Conservation (phyloP, 2,329 filamentous ascomycete genomes). For the Chaetomiaceae sp. region DNA sequence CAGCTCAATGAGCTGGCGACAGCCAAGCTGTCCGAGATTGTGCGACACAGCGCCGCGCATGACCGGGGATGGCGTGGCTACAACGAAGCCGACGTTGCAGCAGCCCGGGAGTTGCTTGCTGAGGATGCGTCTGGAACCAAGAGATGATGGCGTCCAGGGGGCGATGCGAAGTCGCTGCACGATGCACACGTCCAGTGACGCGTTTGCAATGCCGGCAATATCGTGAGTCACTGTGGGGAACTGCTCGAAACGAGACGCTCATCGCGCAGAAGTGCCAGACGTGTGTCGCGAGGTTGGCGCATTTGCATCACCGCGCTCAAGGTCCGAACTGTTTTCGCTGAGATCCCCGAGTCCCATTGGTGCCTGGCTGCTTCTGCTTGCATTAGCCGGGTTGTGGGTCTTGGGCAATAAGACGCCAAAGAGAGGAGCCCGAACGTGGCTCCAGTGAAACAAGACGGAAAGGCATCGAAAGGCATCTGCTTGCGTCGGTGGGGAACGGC, state of each 20-base stretch:
- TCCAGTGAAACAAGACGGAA: slow-evolving; percentile 30
- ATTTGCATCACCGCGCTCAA: slow-evolving; percentile 4
- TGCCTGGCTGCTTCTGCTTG: slow-evolving; percentile 21
- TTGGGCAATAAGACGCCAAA: slow-evolving; percentile 31
- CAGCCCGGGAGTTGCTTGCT: slow-evolving; percentile 62
- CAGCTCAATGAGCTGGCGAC: slow-evolving; percentile 69
- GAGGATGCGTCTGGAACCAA: slow-evolving; percentile 43
- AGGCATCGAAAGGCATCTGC: slow-evolving; percentile 21
- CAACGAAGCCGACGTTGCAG: slow-evolving; percentile 64
- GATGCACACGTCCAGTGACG: slow-evolving; percentile 26
- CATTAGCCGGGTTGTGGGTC: slow-evolving; percentile 31
- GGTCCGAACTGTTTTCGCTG: slow-evolving; percentile 10
- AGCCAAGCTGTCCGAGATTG: slow-evolving; percentile 69
- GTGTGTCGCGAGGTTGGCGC: slow-evolving; percentile 6
- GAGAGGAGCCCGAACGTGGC: slow-evolving; percentile 34
- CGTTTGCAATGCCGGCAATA: slow-evolving; percentile 23
- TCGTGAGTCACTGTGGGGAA: slow-evolving; percentile 21
- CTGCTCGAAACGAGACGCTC: slow-evolving; percentile 3
- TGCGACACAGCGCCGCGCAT: slow-evolving; percentile 55
- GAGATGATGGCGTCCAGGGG: slow-evolving; percentile 34
- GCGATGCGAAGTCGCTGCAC: slow-evolving; percentile 10
- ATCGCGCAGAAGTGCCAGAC: not conserved
- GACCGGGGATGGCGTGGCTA: slow-evolving; percentile 70
- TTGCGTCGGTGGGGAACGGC: slow-evolving; percentile 19
- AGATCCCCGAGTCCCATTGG: slow-evolving; percentile 25